phyloP scores from a whole-genome alignment of 805 yeast species.

The Lachancea dasiensis region DNA sequence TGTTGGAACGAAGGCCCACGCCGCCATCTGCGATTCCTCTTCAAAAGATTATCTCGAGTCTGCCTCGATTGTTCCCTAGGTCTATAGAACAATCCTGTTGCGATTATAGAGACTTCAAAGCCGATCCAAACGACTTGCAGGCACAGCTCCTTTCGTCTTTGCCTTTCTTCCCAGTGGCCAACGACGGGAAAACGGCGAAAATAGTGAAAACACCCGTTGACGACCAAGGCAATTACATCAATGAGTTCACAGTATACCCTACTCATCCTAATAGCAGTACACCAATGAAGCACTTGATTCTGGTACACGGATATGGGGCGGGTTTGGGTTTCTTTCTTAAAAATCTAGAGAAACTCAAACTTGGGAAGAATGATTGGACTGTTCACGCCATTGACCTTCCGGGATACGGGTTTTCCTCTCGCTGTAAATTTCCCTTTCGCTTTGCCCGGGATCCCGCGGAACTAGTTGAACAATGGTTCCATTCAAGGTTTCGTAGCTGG shows the following conservation, averaged over 20 bases:
- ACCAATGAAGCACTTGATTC: slow-evolving; percentile 47
- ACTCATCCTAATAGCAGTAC: slow-evolving; percentile 32
- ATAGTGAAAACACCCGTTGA: slow-evolving; percentile 36
- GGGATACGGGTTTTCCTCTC: slow-evolving; percentile 85
- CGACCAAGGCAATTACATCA: slow-evolving; percentile 51
- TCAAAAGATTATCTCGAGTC: slow-evolving; percentile 36
- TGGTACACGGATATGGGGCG: slow-evolving; percentile 94
- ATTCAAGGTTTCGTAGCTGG: slow-evolving; percentile 47
- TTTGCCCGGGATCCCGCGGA: slow-evolving; percentile 20
- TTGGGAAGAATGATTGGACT: slow-evolving; percentile 47
- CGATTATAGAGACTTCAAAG: slow-evolving; percentile 41
- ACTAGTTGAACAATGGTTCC: slow-evolving; percentile 35
- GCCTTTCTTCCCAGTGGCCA: slow-evolving; percentile 41
- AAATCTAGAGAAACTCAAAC: slow-evolving; percentile 54
- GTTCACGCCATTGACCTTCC: slow-evolving; percentile 81
- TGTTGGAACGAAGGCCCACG: neutral
- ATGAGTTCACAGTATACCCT: slow-evolving; percentile 66
- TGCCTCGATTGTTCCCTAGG: slow-evolving; percentile 54
- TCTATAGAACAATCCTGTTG: slow-evolving; percentile 43
- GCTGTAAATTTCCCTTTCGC: slow-evolving; percentile 56
- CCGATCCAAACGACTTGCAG: slow-evolving; percentile 41
- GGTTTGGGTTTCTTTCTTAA: slow-evolving; percentile 79
- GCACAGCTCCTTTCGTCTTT: slow-evolving; percentile 39
- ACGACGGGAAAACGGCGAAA: slow-evolving; percentile 24
- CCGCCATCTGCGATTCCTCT: slow-evolving; percentile 47